These are phyloP conservation scores for Geotrichum cucujoidarum DNA, from an alignment of 1,139 yeast genomes.

Conservation along the genomic window DNA sequence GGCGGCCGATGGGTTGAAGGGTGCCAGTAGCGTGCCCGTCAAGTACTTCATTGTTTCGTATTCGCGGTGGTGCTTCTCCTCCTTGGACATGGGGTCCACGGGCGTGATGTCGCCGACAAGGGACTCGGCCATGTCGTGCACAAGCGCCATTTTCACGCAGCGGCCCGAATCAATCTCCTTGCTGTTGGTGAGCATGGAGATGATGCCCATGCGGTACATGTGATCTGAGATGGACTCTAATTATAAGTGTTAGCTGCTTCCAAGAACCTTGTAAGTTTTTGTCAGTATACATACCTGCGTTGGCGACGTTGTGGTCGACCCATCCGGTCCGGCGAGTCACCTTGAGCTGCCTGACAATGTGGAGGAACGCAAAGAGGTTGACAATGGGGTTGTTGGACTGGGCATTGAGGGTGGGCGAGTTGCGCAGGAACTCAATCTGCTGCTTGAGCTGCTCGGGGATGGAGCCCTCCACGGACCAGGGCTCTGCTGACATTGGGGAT, in stretches of 20 bases:
- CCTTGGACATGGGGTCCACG: slow-evolving; percentile 59
- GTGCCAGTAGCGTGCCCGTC: slow-evolving; percentile 47
- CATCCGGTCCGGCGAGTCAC: slow-evolving; percentile 89
- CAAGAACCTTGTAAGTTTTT: too few relatives aligned
- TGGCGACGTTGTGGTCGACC: slow-evolving; percentile 70
- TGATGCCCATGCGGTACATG: slow-evolving; percentile 92
- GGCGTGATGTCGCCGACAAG: slow-evolving; percentile 96
- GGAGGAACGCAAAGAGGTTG: slow-evolving; percentile 47
- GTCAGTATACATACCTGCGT: slow-evolving; percentile 38
- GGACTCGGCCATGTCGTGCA: slow-evolving; percentile 93
- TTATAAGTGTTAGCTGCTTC: too few relatives aligned
- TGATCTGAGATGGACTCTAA: slow-evolving; percentile 88
- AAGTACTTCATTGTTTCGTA: slow-evolving; percentile 66
- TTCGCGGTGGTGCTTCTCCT: slow-evolving; percentile 79
- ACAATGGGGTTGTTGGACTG: background rate
- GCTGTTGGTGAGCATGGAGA: slow-evolving; percentile 68
- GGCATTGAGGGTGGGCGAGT: slow-evolving; percentile 13
- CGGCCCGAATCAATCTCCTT: slow-evolving; percentile 42
- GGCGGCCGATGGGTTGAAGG: slow-evolving; percentile 64
- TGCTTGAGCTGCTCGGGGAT: slow-evolving; percentile 15
- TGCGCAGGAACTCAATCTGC: slow-evolving; percentile 13
- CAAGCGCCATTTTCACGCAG: slow-evolving; percentile 81
- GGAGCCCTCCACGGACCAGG: slow-evolving; percentile 18
- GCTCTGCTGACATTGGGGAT: too few relatives aligned
- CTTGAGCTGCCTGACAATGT: slow-evolving; percentile 70